A percentile compares a stretch with the other conserved stretches of the same genome.
Conservation (phyloP, 2,329 filamentous ascomycete genomes). For the Fusarium pseudocircinatum region DNA sequence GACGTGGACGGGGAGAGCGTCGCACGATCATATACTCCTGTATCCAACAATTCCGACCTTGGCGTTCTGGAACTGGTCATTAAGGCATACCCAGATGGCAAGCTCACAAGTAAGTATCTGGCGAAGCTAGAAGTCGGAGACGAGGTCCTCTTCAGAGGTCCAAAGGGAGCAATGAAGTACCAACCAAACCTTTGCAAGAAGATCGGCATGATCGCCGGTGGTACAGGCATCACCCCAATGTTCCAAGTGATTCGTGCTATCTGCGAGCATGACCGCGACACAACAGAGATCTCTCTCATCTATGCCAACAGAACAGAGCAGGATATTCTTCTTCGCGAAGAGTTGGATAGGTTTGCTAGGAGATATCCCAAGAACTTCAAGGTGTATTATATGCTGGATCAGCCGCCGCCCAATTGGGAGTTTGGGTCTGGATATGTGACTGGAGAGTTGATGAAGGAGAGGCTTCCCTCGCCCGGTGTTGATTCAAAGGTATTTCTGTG, state of each 20-base stretch:
- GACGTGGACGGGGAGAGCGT: constrained; percentile 56
- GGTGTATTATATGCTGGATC: constrained; percentile 64
- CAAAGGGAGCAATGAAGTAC: constrained; percentile 67
- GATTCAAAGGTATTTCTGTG: constrained; percentile 67
- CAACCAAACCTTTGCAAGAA: constrained; percentile 51
- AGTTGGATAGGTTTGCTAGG: constrained; percentile 64
- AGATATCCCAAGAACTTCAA: constrained; percentile 63
- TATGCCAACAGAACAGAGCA: constrained; percentile 67
- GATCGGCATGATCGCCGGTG: constrained; percentile 66
- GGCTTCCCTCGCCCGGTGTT: constrained; percentile 55
- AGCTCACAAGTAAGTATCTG: constrained; percentile 60
- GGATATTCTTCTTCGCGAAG: constrained; percentile 66
- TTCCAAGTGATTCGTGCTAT: constrained; percentile 70
- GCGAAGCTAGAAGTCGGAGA: constrained; percentile 58
- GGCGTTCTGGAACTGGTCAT: constrained; percentile 63
- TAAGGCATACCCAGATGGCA: constrained; percentile 60
- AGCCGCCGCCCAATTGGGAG: constrained; percentile 57
- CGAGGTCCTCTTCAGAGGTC: constrained; percentile 62
- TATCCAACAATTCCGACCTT: constrained; percentile 60
- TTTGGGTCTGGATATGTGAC: constrained; percentile 62
- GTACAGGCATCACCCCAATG: constrained; percentile 49
- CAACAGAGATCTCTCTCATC: constrained; percentile 64
- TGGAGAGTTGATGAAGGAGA: constrained; percentile 57
- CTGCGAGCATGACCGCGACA: constrained; percentile 66
- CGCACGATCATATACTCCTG: constrained; percentile 63